These are phyloP conservation scores for Cryptococcus sp. DNA, from an alignment of 1,284 basidiomycete genomes.

Conservation along the genomic window DNA sequence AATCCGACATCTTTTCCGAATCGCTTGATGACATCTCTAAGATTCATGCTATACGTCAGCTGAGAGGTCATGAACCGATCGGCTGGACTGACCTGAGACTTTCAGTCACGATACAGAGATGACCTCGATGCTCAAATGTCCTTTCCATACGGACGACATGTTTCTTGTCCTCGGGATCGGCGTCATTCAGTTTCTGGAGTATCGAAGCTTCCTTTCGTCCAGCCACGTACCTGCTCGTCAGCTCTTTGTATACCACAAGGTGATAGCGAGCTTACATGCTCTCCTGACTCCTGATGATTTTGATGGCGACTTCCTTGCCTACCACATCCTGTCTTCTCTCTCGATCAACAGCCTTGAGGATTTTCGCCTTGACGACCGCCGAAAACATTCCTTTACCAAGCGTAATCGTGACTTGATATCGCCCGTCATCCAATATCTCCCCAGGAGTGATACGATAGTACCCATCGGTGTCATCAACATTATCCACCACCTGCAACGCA, in stretches of 20 bases:
- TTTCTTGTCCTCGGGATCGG: slow-evolving; percentile 95
- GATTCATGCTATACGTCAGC: slow-evolving; percentile 74
- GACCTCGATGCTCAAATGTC: slow-evolving; percentile 94
- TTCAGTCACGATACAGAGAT: slow-evolving; percentile 96
- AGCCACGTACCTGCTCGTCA: slow-evolving; percentile 72
- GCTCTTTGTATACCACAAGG: not conserved
- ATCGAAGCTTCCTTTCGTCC: slow-evolving; percentile 90
- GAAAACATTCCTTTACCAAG: slow-evolving; percentile 99
- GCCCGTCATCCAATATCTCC: slow-evolving; percentile 85
- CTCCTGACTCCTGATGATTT: slow-evolving; percentile 93
- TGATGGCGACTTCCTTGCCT: slow-evolving; percentile 87
- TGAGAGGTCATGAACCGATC: not conserved
- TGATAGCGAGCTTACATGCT: slow-evolving; percentile 68
- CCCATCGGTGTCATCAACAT: slow-evolving; percentile 76
- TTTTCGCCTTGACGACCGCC: slow-evolving; percentile 85
- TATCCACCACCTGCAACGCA: slow-evolving; percentile 50
- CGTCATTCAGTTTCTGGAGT: slow-evolving; percentile 74
- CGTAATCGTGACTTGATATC: slow-evolving; percentile 91
- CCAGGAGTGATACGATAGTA: slow-evolving; percentile 94
- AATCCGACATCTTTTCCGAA: slow-evolving; percentile 98
- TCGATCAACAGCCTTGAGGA: slow-evolving; percentile 64
- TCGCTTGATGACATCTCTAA: slow-evolving; percentile 96
- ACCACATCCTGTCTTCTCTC: slow-evolving; percentile 53
- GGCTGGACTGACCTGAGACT: slow-evolving; percentile 74
- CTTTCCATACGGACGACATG: slow-evolving; percentile 86